Base-by-base conservation (phyloP, 805 yeast genomes). In the Cyberlindnera euphorbiiphila region DNA sequence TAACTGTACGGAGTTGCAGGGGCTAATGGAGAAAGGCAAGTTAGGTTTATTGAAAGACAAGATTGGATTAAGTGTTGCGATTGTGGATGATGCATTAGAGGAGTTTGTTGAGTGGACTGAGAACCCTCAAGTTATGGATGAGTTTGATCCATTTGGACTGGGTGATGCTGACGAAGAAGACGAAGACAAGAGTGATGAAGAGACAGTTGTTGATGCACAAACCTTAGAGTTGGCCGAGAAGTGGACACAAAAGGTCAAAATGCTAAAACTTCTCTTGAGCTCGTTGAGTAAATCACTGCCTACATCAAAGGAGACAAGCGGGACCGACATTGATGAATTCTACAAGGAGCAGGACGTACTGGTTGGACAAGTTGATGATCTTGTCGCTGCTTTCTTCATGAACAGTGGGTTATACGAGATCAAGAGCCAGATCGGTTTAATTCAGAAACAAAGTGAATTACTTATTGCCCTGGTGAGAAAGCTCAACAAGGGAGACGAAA, bases 101-200 rank as follows among this genome's bases (percentile, higher is more conserved):
- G 94, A 85, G 50, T 69, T 82, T 34, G 75, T 66, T 15, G 85
- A 76, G 41, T 85, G 91, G 85, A 52, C 79, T 3, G 75, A 76
- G 41, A 69, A 79, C 44, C 91, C 89, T 0, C 62, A 62, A 11
- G 62, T 61, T 8, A 41, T 50, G 21, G 51, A 63, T 25, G 73
- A 68, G 31, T 71, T 64, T 9, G 78, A 76, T 57, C 79, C 78
- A 2, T 77, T 75, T 51, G 81, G 76, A 2, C 49, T 68, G 9
- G 64, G 57, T 18, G 64, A 51, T 9, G 50, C 43, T 11, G 49
- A 47, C 4, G 65, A 59, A 5, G 63, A 50, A 5, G 62, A 57
- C 4, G 60, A 53, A 1, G 60, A 56, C 3, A 54, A 52, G 3
- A 62, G 53, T 5, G 43, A 37, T 5, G 38, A 42, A 9, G 39